Evolutionary conservation across 2,329 filamentous ascomycete species (phyloP).

Genomic region (Phyllosticta ampelicida): DNA sequence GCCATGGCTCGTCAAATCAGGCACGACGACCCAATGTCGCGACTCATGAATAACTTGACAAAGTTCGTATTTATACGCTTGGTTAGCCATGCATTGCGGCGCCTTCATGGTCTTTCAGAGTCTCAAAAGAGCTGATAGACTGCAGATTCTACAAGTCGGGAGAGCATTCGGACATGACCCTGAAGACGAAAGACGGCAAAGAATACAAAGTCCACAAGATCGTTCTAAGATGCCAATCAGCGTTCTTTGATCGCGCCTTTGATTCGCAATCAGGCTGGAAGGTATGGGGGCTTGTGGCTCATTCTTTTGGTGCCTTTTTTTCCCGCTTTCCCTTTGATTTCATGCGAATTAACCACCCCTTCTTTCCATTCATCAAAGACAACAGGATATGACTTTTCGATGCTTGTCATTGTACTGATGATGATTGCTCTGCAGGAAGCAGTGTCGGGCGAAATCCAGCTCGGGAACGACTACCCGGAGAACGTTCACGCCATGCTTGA

Average conservation of each 20-base stretch:
- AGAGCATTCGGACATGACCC: conserved; percentile 7
- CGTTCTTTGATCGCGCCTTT: conserved; percentile 3
- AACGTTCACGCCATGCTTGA: conserved; percentile 6
- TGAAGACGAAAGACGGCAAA: conserved; percentile 7
- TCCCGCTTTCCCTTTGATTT: not conserved
- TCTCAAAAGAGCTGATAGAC: not conserved
- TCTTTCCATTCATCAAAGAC: not conserved
- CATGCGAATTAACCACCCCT: not conserved
- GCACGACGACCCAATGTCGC: conserved; percentile 3
- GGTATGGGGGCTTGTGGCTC: not conserved
- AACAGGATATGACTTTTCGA: not conserved
- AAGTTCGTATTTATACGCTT: not conserved
- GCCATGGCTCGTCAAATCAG: not conserved
- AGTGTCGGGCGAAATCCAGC: conserved; percentile 4
- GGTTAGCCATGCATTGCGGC: not conserved
- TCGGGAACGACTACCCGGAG: conserved; percentile 1
- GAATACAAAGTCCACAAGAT: conserved; percentile 6
- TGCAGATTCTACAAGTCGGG: conserved; percentile 4
- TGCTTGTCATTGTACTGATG: not conserved
- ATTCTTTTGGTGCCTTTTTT: not conserved
- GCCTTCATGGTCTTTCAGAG: not conserved
- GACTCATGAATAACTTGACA: conserved; percentile 6
- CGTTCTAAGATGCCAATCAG: conserved; percentile 4
- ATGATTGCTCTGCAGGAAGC: conserved; percentile 2
- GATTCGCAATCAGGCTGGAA: conserved; percentile 5